Percentiles rank a stretch among this genome's conserved stretches.
These are phyloP conservation scores for Paulownia fortunei DNA, from an alignment of 257 asterid species.

Conservation along the genomic window DNA sequence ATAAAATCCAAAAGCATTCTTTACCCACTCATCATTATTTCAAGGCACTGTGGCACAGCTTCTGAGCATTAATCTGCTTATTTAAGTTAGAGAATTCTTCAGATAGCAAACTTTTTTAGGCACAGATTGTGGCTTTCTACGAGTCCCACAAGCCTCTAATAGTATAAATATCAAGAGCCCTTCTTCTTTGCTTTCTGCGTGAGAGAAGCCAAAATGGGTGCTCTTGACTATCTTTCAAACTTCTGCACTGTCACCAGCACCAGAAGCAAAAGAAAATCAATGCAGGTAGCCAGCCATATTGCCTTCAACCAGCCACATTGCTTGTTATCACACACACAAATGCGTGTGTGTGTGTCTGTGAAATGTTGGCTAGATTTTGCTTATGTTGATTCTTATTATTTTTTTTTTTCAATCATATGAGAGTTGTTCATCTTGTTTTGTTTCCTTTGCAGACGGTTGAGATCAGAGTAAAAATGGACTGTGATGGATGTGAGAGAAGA, in stretches of 20 bases:
- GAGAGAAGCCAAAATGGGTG: constrained; percentile 65
- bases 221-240: constrained; percentile 79
- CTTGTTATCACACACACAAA: not conserved
- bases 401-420: too few relatives aligned
- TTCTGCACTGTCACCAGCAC: constrained; percentile 61
- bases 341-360: not conserved
- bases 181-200: constrained; percentile 27
- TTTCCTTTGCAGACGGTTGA: constrained; percentile 68
- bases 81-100: not conserved
- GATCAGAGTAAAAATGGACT: constrained; percentile 94
- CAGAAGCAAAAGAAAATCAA: constrained; percentile 68
- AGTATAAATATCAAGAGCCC: constrained; percentile 35
- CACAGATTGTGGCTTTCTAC: not conserved
- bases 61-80: not conserved
- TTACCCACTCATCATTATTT: constrained; percentile 35
- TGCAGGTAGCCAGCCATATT: constrained; percentile 63
- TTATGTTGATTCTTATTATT: not conserved
- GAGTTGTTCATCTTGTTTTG: too few relatives aligned
- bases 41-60: constrained; percentile 33
- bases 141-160: constrained; percentile 8
- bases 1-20: constrained; percentile 29
- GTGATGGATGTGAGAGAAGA: constrained; percentile 97
- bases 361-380: not conserved
- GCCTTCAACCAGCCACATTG: not conserved
- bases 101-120: not conserved